Percentiles rank a stretch among this genome's conserved stretches.
These are phyloP conservation scores for Aquilaria yunnanensis DNA, from an alignment of 345 rosid genomes.

Conservation along the genomic window DNA sequence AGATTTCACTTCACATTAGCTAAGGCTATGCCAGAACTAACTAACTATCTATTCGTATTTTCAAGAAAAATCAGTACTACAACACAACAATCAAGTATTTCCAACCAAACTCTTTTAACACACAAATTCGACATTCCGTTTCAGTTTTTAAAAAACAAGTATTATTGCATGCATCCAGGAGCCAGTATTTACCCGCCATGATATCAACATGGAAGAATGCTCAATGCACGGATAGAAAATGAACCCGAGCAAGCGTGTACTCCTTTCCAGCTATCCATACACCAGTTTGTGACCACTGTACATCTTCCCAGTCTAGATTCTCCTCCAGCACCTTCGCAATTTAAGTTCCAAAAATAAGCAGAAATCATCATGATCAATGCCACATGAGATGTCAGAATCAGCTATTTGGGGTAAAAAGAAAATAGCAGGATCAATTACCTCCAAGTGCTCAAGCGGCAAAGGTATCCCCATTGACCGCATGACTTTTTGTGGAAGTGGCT, in stretches of 20 bases:
- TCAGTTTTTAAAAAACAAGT: no score
- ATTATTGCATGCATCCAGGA: no score
- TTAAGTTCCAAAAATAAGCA: neutral
- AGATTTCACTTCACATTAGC: no score
- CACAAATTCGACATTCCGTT: no score
- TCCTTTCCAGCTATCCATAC: conserved; percentile 96
- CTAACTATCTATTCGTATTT: no score
- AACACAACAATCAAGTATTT: no score
- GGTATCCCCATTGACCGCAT: conserved; percentile 92
- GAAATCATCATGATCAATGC: neutral
- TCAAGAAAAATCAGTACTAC: no score
- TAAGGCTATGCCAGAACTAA: no score
- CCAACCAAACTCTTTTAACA: no score
- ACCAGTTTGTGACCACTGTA: conserved; percentile 98
- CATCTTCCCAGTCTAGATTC: conserved; percentile 95
- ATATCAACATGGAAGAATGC: neutral
- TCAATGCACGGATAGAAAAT: conserved; percentile 66
- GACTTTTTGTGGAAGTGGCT: conserved; percentile 78
- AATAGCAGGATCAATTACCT: conserved; percentile 40
- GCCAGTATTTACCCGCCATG: no score
- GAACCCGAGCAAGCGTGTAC: conserved; percentile 83
- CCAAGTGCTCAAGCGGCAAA: conserved; percentile 71
- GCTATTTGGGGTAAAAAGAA: conserved; percentile 4
- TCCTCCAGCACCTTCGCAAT: conserved; percentile 66
- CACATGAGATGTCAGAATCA: neutral